Percentiles rank a stretch among this genome's conserved stretches.
Conservation (phyloP, 2,329 filamentous ascomycete species). For the Endocalyx cinctus region DNA sequence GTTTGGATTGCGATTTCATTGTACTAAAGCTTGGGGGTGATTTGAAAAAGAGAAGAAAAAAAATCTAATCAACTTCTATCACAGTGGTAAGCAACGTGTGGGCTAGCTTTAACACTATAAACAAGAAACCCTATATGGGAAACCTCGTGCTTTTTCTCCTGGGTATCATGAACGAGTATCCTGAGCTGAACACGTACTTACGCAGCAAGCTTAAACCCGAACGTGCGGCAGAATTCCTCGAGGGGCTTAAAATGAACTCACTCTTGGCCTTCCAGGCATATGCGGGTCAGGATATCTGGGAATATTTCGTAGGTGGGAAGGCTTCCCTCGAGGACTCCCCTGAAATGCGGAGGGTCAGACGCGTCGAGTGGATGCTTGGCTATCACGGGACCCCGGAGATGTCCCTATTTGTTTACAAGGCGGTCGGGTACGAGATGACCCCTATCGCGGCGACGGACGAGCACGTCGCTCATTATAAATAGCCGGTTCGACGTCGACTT, state of each 20-base stretch:
- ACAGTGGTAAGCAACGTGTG: conserved; percentile 11
- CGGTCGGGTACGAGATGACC: conserved; percentile 40
- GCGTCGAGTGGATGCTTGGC: conserved; percentile 23
- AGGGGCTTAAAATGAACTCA: conserved; percentile 11
- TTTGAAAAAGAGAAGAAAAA: too few species aligned
- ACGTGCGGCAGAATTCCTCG: conserved; percentile 25
- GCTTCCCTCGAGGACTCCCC: conserved; percentile 17
- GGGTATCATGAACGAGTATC: conserved; percentile 26
- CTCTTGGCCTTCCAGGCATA: conserved; percentile 17
- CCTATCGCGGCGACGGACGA: conserved; percentile 38
- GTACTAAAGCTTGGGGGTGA: too few species aligned
- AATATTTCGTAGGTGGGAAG: conserved; percentile 22
- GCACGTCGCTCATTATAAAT: conserved; percentile 32
- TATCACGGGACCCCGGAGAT: conserved; percentile 37
- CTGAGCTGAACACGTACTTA: conserved; percentile 20
- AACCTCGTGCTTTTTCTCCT: conserved; percentile 28
- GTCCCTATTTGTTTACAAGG: conserved; percentile 47
- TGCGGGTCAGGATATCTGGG: conserved; percentile 21
- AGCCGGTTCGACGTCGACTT: conserved; percentile 37
- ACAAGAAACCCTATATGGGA: conserved; percentile 25
- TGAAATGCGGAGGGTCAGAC: conserved; percentile 19
- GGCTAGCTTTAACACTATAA: conserved; percentile 23
- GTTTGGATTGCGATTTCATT: too few species aligned
- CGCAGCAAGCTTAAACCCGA: conserved; percentile 23
- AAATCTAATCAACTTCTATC: too few species aligned